Base-by-base conservation (phyloP, 2,329 filamentous ascomycete species). In the Graphium sp. region DNA sequence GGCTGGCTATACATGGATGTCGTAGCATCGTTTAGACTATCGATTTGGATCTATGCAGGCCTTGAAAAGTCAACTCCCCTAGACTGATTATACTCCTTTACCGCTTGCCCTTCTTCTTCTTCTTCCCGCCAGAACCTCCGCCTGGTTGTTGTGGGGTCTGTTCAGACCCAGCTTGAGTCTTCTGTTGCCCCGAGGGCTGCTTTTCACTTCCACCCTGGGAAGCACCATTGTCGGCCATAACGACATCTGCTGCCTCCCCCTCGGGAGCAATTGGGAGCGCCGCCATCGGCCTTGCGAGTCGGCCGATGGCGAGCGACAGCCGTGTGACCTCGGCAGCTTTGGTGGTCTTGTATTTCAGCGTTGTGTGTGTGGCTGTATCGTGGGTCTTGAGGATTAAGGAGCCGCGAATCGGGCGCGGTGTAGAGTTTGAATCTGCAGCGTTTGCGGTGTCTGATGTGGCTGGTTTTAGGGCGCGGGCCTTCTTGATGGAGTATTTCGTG, bases 241-340 rank as follows among this genome's bases (percentile, higher is more conserved):
- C 16, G 6, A 20, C 25, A 11, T n/a, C 15, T n/a, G 27, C 10
- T 13, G 44, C 41, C 39, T 52, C 59, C 28, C 61, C 58, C 24
- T 39, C 43, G 12, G 46, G 45, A 16, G 46, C 43, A 12, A 51
- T 52, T 29, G 59, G 55, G 39, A 75, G 45, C 19, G 62, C 69
- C 10, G 67, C 69, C 60, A 79, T 75, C 32, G 62, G 66, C 31
- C 73, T 64, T n/a, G 76, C 82, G 39, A 94, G 52, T 32, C 69
- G 66, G 1, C 83, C 84, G 36, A 98, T 52, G 24, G 75, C 70
- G 29, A 72, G 69, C 32, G 98, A 69, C 42, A 98, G 55, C 17
- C 89, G 64, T 15, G 78, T 76, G 7, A 98, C 84, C 55, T 95
- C 87, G 13, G 82, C 81, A 13, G 79, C 82, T 54, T 93, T 92